Evolutionary conservation across 2,329 filamentous ascomycete species (phyloP).

Genomic region (Calonectria hawksworthii): DNA sequence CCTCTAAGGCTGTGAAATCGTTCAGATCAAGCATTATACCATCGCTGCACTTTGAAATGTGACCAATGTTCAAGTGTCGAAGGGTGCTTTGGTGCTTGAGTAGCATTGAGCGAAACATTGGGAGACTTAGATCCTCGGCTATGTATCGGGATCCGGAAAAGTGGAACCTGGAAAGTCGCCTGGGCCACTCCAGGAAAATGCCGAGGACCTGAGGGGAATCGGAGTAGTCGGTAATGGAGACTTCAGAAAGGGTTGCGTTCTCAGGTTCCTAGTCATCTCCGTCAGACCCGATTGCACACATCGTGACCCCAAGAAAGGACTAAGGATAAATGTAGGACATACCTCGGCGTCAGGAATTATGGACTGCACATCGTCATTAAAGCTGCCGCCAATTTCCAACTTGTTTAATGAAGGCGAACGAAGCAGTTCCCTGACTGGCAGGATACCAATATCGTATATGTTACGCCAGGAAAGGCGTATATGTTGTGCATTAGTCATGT

Average conservation of each 20-base stretch:
- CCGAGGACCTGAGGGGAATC: background rate
- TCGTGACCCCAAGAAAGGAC: too few species aligned
- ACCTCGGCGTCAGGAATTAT: background rate
- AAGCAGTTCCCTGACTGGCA: background rate
- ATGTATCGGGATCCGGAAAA: background rate
- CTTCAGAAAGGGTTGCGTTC: background rate
- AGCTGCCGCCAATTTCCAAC: background rate
- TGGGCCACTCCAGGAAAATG: background rate
- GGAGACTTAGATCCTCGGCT: background rate
- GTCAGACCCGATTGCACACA: too few species aligned
- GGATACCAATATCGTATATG: background rate
- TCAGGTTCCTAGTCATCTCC: background rate
- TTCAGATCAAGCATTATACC: background rate
- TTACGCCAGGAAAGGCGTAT: background rate
- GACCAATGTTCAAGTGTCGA: background rate
- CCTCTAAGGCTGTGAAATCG: background rate
- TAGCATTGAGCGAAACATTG: background rate
- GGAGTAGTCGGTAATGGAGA: background rate
- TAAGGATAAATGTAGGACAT: background rate
- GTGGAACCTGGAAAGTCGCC: background rate
- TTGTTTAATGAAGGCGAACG: background rate
- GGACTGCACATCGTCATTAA: background rate
- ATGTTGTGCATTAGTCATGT: background rate
- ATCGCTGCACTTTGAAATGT: background rate
- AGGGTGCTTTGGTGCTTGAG: background rate